Evolutionary conservation across 2,329 filamentous ascomycete genomes (phyloP).

Genomic region (Paecilomyces fulvus): DNA sequence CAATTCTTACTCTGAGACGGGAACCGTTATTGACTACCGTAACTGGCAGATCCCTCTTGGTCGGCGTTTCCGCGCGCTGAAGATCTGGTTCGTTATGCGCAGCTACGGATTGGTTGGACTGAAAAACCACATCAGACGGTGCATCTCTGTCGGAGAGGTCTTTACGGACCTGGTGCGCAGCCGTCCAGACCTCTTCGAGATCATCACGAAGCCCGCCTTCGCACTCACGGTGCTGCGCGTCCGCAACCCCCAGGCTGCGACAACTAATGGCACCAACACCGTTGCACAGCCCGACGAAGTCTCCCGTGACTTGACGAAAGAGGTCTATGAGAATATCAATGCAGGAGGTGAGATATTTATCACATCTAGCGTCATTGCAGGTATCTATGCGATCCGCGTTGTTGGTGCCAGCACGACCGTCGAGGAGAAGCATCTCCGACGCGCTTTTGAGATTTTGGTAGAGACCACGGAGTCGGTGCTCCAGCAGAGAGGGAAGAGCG

Average conservation of each 20-base stretch:
- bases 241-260: constrained; percentile 30
- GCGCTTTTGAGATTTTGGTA: constrained; percentile 67
- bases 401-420: constrained; percentile 63
- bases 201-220: constrained; percentile 67
- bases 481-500: constrained; percentile 2
- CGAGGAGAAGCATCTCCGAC: constrained; percentile 63
- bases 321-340: constrained; percentile 69
- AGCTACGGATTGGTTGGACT: constrained; percentile 72
- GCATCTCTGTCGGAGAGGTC: constrained; percentile 59
- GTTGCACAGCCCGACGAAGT: constrained; percentile 37
- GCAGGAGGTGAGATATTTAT: constrained; percentile 69
- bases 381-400: constrained; percentile 69
- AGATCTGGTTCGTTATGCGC: constrained; percentile 91
- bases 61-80: constrained; percentile 75
- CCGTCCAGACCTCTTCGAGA: constrained; percentile 62
- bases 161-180: constrained; percentile 55
- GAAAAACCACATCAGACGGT: constrained; percentile 61
- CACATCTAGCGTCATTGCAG: constrained; percentile 66
- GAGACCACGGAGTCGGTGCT: constrained; percentile 50
- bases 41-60: constrained; percentile 97
- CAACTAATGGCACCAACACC: constrained; percentile 8
- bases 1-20: constrained; percentile 71
- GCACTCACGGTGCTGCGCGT: constrained; percentile 70
- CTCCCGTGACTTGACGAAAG: constrained; percentile 61
- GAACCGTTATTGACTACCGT: constrained; percentile 85